Evolutionary conservation across 2,329 filamentous ascomycete genomes (phyloP), one percentile per base, ranked within the genome.

Genomic region (Aspergillus sp.): DNA sequence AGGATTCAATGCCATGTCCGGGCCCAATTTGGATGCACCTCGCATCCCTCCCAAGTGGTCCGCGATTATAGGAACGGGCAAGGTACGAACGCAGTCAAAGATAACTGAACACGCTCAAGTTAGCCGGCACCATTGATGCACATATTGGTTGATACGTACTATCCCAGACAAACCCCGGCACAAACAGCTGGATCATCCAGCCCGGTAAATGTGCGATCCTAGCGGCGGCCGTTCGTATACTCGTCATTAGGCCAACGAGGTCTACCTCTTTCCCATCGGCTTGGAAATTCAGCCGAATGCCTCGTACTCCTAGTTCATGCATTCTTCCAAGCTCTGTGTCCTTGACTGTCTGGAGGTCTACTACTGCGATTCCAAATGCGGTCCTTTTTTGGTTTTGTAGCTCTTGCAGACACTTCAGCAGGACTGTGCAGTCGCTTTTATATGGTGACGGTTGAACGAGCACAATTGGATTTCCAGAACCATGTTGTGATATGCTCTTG

Each of bases 111-210:
- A 18, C 9, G 11, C 5, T 12, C 20, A 1, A 12, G 13, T 34
- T 7, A 18, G 44, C 3, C 5, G 5, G 26, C 3, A 30, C 26
- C 1, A 17, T 3, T 17, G 13, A 12, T 32, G 7, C 3, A 4
- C 17, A 34, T 7, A 34, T 11, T 2, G 22, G n/a, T 38, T 5
- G n/a, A 6, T 12, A 45, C 51, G 30, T 18, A 55, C 53, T 9
- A 22, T 48, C 44, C 43, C 53, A 55, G 30, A 44, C 44, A 15
- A 18, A 34, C 8, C 43, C 53, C 17, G 53, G 43, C 38, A 55
- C 44, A 20, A 48, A 55, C 42, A 55, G n/a, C 36, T 48, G 53
- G 6, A 55, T 55, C 44, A 41, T 47, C 53, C 53, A 55, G 18
- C 43, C 44, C 11, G 34, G 44, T 11, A 55, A 41, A 18, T 34